These are phyloP conservation scores for Salix arbutifolia DNA, from an alignment of 345 rosid genomes.

Conservation along the genomic window DNA sequence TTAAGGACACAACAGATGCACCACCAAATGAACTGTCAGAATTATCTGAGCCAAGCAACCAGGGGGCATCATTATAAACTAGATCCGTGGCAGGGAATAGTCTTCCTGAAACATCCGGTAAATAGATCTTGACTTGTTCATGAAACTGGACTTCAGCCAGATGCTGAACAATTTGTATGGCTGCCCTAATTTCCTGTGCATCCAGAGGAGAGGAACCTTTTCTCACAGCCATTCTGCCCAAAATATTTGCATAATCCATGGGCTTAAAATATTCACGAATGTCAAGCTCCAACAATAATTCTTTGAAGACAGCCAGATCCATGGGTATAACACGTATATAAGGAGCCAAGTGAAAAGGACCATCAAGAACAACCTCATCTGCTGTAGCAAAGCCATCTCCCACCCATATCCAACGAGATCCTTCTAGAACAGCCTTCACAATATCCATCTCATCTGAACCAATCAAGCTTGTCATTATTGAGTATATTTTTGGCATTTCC, in stretches of 20 bases:
- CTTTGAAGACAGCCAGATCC: constrained; percentile 85
- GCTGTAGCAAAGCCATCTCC: constrained; percentile 95
- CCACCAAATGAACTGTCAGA: constrained; percentile 45
- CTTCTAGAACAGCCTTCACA: constrained; percentile 94
- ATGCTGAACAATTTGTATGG: constrained; percentile 77
- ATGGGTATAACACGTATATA: constrained; percentile 85
- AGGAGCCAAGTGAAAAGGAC: constrained; percentile 91
- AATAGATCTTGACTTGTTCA: constrained; percentile 56
- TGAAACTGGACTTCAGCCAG: constrained; percentile 71
- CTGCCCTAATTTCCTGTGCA: constrained; percentile 73
- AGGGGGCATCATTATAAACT: constrained; percentile 95
- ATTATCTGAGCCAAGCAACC: constrained; percentile 78
- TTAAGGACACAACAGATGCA: constrained; percentile 47
- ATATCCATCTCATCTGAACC: constrained; percentile 94
- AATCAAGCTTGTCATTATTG: constrained; percentile 59
- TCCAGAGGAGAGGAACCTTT: constrained; percentile 73
- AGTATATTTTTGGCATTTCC: constrained; percentile 87
- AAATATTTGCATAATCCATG: constrained; percentile 71
- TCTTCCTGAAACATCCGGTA: constrained; percentile 83
- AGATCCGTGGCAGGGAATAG: constrained; percentile 69
- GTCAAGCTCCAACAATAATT: constrained; percentile 80
- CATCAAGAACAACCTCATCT: constrained; percentile 91
- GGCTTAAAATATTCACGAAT: constrained; percentile 79
- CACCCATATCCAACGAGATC: constrained; percentile 98
- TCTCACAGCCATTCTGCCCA: constrained; percentile 69